These are phyloP conservation scores for Cardamine resedifolia DNA, from an alignment of 345 rosid genomes.

Conservation along the genomic window DNA sequence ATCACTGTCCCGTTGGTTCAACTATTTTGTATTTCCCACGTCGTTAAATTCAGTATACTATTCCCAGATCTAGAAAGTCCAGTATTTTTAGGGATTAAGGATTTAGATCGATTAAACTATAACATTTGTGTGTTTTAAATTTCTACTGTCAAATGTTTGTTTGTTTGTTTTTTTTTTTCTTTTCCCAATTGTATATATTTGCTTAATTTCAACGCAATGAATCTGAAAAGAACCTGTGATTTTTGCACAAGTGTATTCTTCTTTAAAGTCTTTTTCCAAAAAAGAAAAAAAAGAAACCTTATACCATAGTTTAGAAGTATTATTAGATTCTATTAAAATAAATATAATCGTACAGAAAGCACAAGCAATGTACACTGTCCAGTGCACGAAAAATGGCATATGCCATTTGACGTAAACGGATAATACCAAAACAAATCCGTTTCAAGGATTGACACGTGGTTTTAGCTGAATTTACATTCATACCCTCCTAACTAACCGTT, in stretches of 20 bases:
- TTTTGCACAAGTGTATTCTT: background rate
- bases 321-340: background rate
- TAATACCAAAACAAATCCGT: slow-evolving; percentile 18
- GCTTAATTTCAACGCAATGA: slow-evolving; percentile 1
- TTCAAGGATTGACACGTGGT: slow-evolving; percentile 13
- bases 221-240: background rate
- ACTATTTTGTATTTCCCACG: background rate
- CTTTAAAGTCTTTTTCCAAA: background rate
- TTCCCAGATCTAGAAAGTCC: slow-evolving; percentile 26
- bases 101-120: background rate
- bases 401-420: slow-evolving; percentile 32
- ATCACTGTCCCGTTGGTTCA: background rate
- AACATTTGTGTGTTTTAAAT: background rate
- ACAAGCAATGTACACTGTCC: slow-evolving; percentile 9
- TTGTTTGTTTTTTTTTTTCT: background rate
- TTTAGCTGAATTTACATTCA: background rate
- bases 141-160: background rate
- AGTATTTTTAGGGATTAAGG: background rate
- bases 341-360: background rate
- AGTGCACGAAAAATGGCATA: slow-evolving; percentile 17
- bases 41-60: slow-evolving; percentile 1
- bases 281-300: too few relatives aligned
- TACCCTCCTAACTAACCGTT: background rate
- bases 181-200: background rate
- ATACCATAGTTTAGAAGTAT: too few relatives aligned